Conservation (phyloP, 2,329 filamentous ascomycete species). For the Trichoderma sp. region DNA sequence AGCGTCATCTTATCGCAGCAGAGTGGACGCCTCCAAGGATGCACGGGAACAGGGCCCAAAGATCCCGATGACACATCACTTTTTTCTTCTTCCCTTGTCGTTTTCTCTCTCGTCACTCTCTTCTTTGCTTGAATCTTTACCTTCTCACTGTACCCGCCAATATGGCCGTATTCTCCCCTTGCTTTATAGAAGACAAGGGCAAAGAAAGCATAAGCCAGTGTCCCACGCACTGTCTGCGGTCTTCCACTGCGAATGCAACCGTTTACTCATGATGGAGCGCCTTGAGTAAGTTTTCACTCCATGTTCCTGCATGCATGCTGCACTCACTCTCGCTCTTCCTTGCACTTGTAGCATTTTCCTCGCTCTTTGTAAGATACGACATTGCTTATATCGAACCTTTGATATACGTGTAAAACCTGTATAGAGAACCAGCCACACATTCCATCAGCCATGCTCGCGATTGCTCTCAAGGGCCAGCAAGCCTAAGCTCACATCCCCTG, state of each 20-base stretch:
- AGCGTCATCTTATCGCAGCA: neutral
- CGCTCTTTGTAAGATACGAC: neutral
- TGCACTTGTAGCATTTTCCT: neutral
- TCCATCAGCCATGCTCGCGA: neutral
- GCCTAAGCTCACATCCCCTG: neutral
- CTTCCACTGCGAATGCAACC: neutral
- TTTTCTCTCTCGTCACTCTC: neutral
- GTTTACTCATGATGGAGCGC: neutral
- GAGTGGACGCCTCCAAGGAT: neutral
- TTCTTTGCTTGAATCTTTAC: neutral
- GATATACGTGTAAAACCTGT: too few species aligned
- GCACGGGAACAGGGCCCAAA: neutral
- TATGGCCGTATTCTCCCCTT: neutral
- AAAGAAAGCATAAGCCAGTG: neutral
- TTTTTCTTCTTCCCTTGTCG: neutral
- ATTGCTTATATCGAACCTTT: neutral
- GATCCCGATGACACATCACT: neutral
- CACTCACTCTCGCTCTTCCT: slow-evolving; percentile 16
- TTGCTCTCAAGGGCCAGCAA: neutral
- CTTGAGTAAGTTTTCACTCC: slow-evolving; percentile 1
- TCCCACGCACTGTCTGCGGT: neutral
- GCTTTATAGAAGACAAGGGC: neutral
- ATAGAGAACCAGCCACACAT: neutral
- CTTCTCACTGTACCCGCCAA: neutral
- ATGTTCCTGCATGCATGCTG: slow-evolving; percentile 26